Evolutionary conservation across 2,329 filamentous ascomycete genomes (phyloP), one percentile per base, ranked within the genome.

Genomic region (Aspergillus fumigatiaffinis): DNA sequence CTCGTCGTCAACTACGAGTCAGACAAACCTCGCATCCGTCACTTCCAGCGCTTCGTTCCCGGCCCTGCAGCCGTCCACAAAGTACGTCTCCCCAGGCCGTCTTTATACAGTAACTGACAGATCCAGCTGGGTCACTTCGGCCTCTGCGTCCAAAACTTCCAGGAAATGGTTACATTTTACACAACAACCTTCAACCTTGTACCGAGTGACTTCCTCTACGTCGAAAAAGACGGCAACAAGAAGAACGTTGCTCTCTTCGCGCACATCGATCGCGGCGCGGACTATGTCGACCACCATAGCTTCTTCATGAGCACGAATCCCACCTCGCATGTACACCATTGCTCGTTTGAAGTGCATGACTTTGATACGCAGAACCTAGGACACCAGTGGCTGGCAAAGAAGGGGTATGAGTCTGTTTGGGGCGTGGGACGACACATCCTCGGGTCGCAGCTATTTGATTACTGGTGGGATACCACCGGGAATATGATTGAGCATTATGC

Each of bases 281-380:
- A 72, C 0, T 73, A 74, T 23, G 76, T 79, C 0, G 82, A 84
- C 63, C 82, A 84, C 60, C 82, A 84, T 59, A 75, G 73, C 4
- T 79, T 84, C 55, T 84, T 84, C 71, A 72, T 84, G 61, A 68
- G 59, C 20, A 61, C 63, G 0, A 66, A 66, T n/a, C 50, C 59
- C 0, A 64, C 61, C 29, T 60, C 66, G 0, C 79, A 81, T 59
- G 78, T 82, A 0, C 80, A 82, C 53, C 81, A 83, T 63, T 75
- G 73, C 41, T 73, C 69, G 0, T 83, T 81, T 51, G 81, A 83
- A 55, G 79, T 82, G 0, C 77, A 82, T 49, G 79, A 83, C 58
- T 80, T 80, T 51, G 81, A 83, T 56, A 78, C 77, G 1, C 81
- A 84, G 71, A 68, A 74, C 3, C 64, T 83, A 1, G 81, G 81